Conservation (phyloP, 495 filamentous ascomycete species). For the Hyphodiscus hymeniophilus region DNA sequence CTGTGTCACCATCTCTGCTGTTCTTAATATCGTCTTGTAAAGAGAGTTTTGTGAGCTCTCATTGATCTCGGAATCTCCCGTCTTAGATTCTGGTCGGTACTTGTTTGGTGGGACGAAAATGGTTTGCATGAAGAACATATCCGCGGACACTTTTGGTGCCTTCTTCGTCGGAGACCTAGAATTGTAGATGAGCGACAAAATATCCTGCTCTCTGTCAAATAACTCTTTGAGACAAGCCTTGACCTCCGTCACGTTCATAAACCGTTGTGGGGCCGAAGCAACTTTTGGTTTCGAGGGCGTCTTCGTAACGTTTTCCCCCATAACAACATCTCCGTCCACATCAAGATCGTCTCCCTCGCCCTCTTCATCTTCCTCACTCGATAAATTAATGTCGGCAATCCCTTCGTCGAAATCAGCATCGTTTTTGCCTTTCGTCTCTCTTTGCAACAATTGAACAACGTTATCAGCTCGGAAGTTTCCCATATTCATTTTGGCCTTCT, state of each 20-base stretch:
- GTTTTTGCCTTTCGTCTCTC: constrained; percentile 21
- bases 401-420: constrained; percentile 45
- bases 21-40: constrained; percentile 71
- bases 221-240: constrained; percentile 65
- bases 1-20: constrained; percentile 59
- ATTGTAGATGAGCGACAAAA: constrained; percentile 75
- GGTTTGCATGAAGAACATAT: constrained; percentile 89
- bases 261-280: constrained; percentile 43
- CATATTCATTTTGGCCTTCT: constrained; percentile 63
- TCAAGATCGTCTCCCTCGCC: constrained; percentile 39
- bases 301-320: constrained; percentile 31
- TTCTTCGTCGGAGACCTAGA: constrained; percentile 49
- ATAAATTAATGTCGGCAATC: constrained; percentile 56
- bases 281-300: constrained; percentile 25
- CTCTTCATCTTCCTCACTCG: constrained; percentile 37
- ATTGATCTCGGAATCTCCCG: constrained; percentile 66
- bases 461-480: constrained; percentile 60
- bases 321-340: constrained; percentile 43
- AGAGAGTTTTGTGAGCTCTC: constrained; percentile 80
- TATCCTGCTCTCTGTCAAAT: constrained; percentile 78
- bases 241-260: constrained; percentile 67
- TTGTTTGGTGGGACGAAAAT: constrained; percentile 86
- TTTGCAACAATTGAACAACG: constrained; percentile 33
- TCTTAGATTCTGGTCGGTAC: constrained; percentile 81
- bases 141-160: constrained; percentile 47